A percentile compares a stretch with the other conserved stretches of the same genome.
Evolutionary conservation across 2,329 filamentous ascomycete species (phyloP).

Genomic region (Fusarium nematophilum): DNA sequence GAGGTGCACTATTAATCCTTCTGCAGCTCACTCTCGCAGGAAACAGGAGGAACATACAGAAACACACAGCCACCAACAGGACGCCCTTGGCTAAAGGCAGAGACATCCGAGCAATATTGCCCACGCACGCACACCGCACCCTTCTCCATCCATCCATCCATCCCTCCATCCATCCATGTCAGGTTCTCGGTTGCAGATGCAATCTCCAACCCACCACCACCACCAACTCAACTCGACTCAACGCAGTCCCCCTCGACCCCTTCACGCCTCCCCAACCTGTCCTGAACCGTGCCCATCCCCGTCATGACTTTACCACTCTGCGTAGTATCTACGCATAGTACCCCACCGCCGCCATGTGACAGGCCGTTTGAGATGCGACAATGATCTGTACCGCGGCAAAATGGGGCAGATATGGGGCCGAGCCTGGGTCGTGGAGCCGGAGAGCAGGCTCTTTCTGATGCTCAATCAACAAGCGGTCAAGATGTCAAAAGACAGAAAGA

Average conservation of each 20-base stretch:
- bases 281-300: conserved; percentile 10
- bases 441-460: conserved; percentile 17
- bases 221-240: conserved; percentile 10
- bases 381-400: conserved; percentile 40
- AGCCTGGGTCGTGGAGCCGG: conserved; percentile 24
- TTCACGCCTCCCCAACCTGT: conserved; percentile 8
- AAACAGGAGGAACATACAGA: conserved; percentile 13
- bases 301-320: conserved; percentile 12
- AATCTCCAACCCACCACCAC: conserved; percentile 26
- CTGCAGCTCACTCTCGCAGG: conserved; percentile 38
- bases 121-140: conserved; percentile 6
- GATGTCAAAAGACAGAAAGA: conserved; percentile 4
- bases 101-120: conserved; percentile 1
- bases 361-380: conserved; percentile 38
- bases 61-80: not conserved
- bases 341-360: conserved; percentile 39
- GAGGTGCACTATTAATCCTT: conserved; percentile 18
- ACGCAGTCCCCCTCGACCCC: conserved; percentile 12
- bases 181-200: conserved; percentile 18
- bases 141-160: not conserved
- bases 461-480: conserved; percentile 42
- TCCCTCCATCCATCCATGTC: conserved; percentile 1
- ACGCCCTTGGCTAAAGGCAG: not conserved
- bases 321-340: conserved; percentile 19
- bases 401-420: conserved; percentile 32